A percentile compares a stretch with the other conserved stretches of the same genome.
Evolutionary conservation across 805 yeast species (phyloP).

Genomic region (Maudiozyma saulgeensis): DNA sequence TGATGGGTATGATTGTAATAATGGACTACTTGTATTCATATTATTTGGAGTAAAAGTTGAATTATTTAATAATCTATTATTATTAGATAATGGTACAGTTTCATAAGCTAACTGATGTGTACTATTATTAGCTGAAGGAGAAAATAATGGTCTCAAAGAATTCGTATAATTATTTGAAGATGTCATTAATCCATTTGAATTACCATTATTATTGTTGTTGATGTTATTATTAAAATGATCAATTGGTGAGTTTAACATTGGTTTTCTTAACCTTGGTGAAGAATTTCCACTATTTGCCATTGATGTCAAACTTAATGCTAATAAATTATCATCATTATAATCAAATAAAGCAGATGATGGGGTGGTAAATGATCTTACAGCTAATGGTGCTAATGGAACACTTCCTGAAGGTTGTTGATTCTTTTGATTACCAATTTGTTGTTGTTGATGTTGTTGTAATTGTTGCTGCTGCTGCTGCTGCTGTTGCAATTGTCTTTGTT

Average conservation of each 20-base stretch:
- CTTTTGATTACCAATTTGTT: neutral
- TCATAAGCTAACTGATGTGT: conserved; percentile 14
- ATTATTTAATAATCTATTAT: neutral
- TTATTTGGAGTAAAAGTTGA: neutral
- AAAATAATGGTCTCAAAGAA: conserved; percentile 4
- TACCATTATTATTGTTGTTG: neutral
- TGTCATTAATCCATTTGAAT: conserved; percentile 7
- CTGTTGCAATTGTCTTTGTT: neutral
- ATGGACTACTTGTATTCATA: conserved; percentile 1
- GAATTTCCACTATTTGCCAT: conserved; percentile 31
- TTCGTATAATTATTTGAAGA: neutral
- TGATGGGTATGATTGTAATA: conserved; percentile 4
- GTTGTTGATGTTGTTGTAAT: neutral
- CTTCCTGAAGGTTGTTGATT: neutral
- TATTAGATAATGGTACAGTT: conserved; percentile 5
- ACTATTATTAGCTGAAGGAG: conserved; percentile 7
- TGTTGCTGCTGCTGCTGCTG: neutral
- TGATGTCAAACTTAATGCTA: conserved; percentile 28
- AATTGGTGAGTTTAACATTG: conserved; percentile 20
- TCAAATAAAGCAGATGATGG: conserved; percentile 16
- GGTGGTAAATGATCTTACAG: conserved; percentile 4
- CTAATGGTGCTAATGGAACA: conserved; percentile 4
- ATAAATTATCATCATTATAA: conserved; percentile 28
- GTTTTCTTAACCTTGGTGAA: conserved; percentile 26
- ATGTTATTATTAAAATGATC: conserved; percentile 5